Evolutionary conservation across 1,284 basidiomycete genomes (phyloP), one percentile per base, ranked within the genome.

Genomic region (Cerioporus squamosus): DNA sequence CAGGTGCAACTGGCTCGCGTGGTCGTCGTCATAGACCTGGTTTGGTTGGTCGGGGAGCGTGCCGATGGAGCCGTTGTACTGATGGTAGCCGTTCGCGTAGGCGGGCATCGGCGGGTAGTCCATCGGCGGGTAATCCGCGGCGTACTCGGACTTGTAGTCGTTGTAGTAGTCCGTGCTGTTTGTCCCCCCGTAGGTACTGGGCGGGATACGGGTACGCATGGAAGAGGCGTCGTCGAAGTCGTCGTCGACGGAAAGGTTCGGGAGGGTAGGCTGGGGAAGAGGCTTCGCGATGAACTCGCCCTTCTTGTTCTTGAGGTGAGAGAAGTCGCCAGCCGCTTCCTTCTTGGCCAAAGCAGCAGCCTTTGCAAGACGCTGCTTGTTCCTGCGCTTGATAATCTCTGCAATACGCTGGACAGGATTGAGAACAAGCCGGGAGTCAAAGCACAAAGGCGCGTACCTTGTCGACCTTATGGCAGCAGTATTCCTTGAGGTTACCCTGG

Each of bases 381-480:
- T 91, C 75, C 92, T 91, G 67, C 91, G 89, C 74, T 94, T 95
- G 79, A 99, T 95, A 61, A 98, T 88, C 72, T 92, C 93, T 57
- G 89, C 85, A 67, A 99, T 98, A 66, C 97, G 92, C 88, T 91
- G 20, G 17, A 20, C 15, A 23, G 29, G 1, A 14, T 22, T 45
- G 43, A 54, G 50, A 22, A 38, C 61, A 50, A 14, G 58, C 55
- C 31, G 48, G 26, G 7, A 42, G 12, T 36, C 31, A 47, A 53
- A 33, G 31, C 47, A 20, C 5, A 26, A 44, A 24, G 17, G 61
- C 15, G 58, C 68, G 63, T 70, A 92, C 91, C 86, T 97, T 98
- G 79, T 98, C 97, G 55, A 98, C 94, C 78, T 98, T 98, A 80
- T 98, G 94, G 76, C 96, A 98, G 74, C 94, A 95, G 77, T 97